Evolutionary conservation across 2,329 filamentous ascomycete genomes (phyloP).

Genomic region (Dactylonectria macrodidyma): DNA sequence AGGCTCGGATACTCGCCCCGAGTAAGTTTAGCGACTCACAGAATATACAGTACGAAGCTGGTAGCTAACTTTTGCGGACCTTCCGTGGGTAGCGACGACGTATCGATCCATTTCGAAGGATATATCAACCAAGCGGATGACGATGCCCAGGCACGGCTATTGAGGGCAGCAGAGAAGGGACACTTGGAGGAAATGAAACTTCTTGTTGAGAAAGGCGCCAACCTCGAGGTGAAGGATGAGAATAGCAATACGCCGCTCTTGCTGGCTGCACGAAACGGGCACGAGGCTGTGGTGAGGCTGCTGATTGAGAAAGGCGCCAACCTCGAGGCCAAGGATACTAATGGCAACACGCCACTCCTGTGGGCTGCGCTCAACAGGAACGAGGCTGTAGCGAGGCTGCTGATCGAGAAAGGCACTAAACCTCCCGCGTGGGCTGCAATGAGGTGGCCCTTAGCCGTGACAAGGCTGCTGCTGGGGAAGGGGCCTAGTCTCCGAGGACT

Average conservation of each 20-base stretch:
- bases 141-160: background rate
- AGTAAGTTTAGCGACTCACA: background rate
- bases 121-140: background rate
- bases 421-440: background rate
- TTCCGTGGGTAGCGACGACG: background rate
- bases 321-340: background rate
- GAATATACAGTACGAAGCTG: background rate
- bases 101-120: background rate
- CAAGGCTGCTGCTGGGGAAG: background rate
- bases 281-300: too few species aligned
- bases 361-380: background rate
- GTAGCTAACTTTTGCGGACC: background rate
- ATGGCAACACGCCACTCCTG: background rate
- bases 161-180: too few species aligned
- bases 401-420: constrained; percentile 21
- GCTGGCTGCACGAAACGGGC: too few species aligned
- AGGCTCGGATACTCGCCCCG: background rate
- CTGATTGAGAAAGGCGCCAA: background rate
- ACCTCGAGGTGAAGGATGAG: background rate
- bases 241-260: too few species aligned
- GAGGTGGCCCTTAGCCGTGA: background rate
- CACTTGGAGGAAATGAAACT: too few species aligned
- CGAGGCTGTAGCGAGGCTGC: constrained; percentile 7
- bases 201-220: background rate
- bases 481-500: background rate